Conservation (phyloP, 768 basidiomycete species). For the Coprinopsis strossmayeri region DNA sequence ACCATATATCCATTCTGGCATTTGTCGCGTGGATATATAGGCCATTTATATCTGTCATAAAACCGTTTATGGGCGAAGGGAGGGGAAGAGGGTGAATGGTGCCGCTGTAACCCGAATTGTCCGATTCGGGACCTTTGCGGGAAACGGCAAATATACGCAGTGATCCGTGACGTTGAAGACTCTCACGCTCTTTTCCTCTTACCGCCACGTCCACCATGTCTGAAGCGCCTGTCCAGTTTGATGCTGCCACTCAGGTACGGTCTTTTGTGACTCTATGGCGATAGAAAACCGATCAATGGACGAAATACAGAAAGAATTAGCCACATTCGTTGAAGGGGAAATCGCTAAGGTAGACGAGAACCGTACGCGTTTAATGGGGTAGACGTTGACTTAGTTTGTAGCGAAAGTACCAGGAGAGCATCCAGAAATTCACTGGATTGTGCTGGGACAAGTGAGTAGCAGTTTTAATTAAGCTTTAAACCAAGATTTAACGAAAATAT, state of each 20-base stretch:
- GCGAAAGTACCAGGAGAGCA: constrained; percentile 1
- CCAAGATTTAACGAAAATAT: not conserved
- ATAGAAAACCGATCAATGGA: not conserved
- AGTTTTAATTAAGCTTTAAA: not conserved
- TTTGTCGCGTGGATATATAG: too few relatives aligned
- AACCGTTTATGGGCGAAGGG: too few relatives aligned
- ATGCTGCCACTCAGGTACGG: constrained; percentile 1
- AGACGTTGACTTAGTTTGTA: not conserved
- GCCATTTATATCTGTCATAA: too few relatives aligned
- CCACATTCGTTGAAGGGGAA: not conserved
- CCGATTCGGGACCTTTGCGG: too few relatives aligned
- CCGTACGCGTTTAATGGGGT: not conserved
- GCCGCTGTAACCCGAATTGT: too few relatives aligned
- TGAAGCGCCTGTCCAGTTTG: not conserved
- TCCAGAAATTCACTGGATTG: constrained; percentile 75
- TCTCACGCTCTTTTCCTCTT: not conserved
- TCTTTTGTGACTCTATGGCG: not conserved
- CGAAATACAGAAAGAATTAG: not conserved
- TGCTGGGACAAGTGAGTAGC: constrained; percentile 87
- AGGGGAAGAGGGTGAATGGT: too few relatives aligned
- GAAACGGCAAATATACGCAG: too few relatives aligned
- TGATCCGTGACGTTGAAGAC: not conserved
- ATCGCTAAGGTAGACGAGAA: not conserved
- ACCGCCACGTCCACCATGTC: not conserved
- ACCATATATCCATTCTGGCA: too few relatives aligned